Evolutionary conservation across 2,329 filamentous ascomycete genomes (phyloP).

Genomic region (Penicillium sp.): DNA sequence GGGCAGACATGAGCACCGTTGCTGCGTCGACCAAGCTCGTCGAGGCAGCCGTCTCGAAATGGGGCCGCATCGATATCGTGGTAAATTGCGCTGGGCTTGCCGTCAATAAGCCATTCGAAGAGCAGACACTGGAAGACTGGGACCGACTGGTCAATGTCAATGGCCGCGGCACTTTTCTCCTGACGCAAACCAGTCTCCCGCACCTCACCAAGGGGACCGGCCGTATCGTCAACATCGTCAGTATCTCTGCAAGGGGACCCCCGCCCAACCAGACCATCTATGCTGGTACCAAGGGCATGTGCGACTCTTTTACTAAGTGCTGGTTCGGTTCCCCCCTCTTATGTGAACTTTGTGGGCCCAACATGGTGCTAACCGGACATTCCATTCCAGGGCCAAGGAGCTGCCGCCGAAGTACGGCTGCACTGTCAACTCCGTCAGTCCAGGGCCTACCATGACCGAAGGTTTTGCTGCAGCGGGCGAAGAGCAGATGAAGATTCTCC

Average conservation of each 20-base stretch:
- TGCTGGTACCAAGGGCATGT: constrained; percentile 52
- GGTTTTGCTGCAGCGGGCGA: constrained; percentile 36
- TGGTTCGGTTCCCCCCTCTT: constrained; percentile 28
- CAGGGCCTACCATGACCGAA: constrained; percentile 45
- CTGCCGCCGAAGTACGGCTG: constrained; percentile 47
- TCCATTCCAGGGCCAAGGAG: constrained; percentile 39
- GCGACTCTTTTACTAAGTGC: constrained; percentile 47
- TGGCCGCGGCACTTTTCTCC: constrained; percentile 21
- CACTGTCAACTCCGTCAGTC: constrained; percentile 48
- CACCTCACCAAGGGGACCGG: constrained; percentile 37
- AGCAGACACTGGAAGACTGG: constrained; percentile 30
- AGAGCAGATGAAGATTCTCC: constrained; percentile 43
- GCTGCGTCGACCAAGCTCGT: constrained; percentile 40
- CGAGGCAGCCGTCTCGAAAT: constrained; percentile 35
- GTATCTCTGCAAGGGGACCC: constrained; percentile 36
- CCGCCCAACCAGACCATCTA: constrained; percentile 48
- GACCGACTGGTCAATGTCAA: constrained; percentile 24
- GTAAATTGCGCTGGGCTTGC: constrained; percentile 28
- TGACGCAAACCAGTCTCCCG: constrained; percentile 32
- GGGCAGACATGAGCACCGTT: constrained; percentile 44
- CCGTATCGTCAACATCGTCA: constrained; percentile 48
- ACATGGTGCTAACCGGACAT: background rate
- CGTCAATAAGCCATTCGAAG: constrained; percentile 40
- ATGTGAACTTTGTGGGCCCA: background rate
- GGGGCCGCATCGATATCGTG: constrained; percentile 41